Base-by-base conservation (phyloP, 2,329 filamentous ascomycete species). In the Aureobasidium namibiae region DNA sequence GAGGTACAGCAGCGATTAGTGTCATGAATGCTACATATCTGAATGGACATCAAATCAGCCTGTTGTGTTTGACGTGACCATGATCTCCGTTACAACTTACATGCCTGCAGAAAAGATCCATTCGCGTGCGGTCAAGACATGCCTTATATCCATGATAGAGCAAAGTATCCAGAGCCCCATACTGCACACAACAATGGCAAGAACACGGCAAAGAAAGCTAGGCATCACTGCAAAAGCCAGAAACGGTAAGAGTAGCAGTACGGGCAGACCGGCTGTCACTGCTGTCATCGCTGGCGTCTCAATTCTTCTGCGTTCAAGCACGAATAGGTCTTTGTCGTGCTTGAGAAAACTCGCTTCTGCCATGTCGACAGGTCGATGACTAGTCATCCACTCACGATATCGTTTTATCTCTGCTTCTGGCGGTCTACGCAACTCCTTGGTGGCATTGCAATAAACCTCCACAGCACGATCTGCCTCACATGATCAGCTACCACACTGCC, bases 291-390 rank as follows among this genome's bases (percentile, higher is more conserved):
- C 45, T 16, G 59, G 52, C 26, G 18, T 16, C 60, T 56, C 45
- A n/a, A 42, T 9, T 23, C 29, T 41, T 21, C 49, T 49, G 16
- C 58, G 60, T 61, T 71, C 46, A 49, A 72, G 52, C 7, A 65
- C 75, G 21, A 87, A 69, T 13, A 88, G 75, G 63, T 87, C 85
- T 5, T 79, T 72, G 13, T 73, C 68, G 4, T 74, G 71, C 39
- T 82, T 77, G 5, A 89, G 76, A 65, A 88, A 88, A 4, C 75
- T 75, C 2, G 78, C 77, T 69, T 90, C 87, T 9, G 73, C 67
- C 41, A 83, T 77, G 38, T 80, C 79, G 48, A 90, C 79, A 7
- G 82, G 80, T 33, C 75, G 74, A 60, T 80, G 77, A 11, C 71
- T 75, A 8, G 74, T 70, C 44, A 88, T 79, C 71, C 84, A 89